Evolutionary conservation across 108 stramenopile species (phyloP).

Genomic region (Epithemia pelagica): DNA sequence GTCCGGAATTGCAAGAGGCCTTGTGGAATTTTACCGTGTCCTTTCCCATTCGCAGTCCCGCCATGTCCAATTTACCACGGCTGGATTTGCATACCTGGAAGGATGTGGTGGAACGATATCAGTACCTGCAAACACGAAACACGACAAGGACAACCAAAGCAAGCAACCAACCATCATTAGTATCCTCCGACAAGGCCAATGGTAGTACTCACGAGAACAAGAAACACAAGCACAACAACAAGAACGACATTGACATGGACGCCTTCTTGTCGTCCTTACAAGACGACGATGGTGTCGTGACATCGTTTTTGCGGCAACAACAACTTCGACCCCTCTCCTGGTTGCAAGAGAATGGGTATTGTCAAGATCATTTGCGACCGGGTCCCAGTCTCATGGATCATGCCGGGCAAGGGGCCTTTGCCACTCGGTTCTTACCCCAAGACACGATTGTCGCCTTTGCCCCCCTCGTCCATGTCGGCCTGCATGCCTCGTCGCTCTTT

Average conservation of each 20-base stretch:
- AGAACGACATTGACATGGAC: background rate
- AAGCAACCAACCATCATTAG: background rate
- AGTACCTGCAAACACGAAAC: slow-evolving; percentile 18
- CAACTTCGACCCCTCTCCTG: slow-evolving; percentile 30
- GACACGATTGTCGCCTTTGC: slow-evolving; percentile 70
- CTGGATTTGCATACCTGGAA: slow-evolving; percentile 3
- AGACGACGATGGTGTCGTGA: slow-evolving; percentile 3
- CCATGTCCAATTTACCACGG: slow-evolving; percentile 23
- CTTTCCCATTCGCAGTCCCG: slow-evolving; percentile 25
- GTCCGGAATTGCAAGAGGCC: slow-evolving; percentile 21
- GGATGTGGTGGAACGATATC: slow-evolving; percentile 2
- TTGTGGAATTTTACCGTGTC: slow-evolving; percentile 25
- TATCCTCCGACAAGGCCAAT: background rate
- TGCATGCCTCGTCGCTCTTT: slow-evolving; percentile 11
- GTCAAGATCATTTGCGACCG: slow-evolving; percentile 66
- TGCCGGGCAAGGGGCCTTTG: slow-evolving; percentile 79
- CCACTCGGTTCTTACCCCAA: slow-evolving; percentile 49
- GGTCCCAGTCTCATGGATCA: slow-evolving; percentile 48
- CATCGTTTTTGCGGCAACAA: slow-evolving; percentile 4
- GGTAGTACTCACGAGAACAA: background rate
- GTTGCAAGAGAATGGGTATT: slow-evolving; percentile 58
- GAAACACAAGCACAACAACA: background rate
- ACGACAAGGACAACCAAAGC: too few relatives aligned
- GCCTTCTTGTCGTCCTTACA: slow-evolving; percentile 18
- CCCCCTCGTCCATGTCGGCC: slow-evolving; percentile 47